Base-by-base conservation (phyloP, 73 alveolate species). In the Symbiodinium natans region DNA sequence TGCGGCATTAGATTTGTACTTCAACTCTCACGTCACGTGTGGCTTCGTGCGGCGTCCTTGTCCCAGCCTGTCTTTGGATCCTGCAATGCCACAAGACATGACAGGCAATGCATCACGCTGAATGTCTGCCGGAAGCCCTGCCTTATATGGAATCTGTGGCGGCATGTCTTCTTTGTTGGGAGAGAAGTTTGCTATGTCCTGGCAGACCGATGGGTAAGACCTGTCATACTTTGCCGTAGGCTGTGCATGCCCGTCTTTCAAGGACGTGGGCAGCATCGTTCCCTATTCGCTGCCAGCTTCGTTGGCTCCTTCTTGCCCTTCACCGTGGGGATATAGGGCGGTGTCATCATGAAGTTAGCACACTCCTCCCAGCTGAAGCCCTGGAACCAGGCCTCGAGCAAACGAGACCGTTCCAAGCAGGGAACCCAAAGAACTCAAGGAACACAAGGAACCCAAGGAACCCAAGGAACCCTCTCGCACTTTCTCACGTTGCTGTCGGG, bases 1-100 rank as follows among this genome's bases (percentile, higher is more conserved):
- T n/a, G n/a, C n/a, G n/a, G n/a, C n/a, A n/a, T n/a, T n/a, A 29
- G 23, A 29, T 21, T 52, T 23, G 31, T 52, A 52, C 29, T 52
- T 15, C 31, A 6, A 3, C 77, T 63, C 39, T 63, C 36, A 63
- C 80, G 33, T 23, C 11, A 27, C 40, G 80, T 9, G 36, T 19
- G 38, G 33, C 33, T 4, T n/a, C 80, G 29, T 33, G 31, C 6
- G 52, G 15, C 52, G 71, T 59, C 95, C 95, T 90, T 39, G 54
- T 90, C 96, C 96, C 96, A 90, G 25, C 96, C 96, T 1, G 96
- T 90, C 87, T 90, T 90, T 10, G 96, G 96, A 90, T 90, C 95
- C 95, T 88, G 85, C 10, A 2, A 25, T 10, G 3, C 27, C 27
- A 38, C 25, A 2, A 19, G 33, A 39, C 34, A 29, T 17, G 29